Percentiles rank a stretch among this genome's conserved stretches.
phyloP scores from a whole-genome alignment of 768 basidiomycete species.

The Exidia glandulosa region DNA sequence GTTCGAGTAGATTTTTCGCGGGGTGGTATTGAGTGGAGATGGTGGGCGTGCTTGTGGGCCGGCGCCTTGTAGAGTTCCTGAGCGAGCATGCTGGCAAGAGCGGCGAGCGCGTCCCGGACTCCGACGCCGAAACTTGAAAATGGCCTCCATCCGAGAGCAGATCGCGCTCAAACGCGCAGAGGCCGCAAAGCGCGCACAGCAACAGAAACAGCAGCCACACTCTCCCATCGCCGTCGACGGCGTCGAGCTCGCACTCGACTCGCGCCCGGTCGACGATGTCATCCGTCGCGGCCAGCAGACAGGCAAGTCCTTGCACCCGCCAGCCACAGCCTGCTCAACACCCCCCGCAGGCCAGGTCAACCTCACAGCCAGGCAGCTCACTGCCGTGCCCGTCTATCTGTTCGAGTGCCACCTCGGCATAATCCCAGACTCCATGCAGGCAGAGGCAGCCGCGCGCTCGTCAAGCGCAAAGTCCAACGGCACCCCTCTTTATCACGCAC shows the following conservation, averaged over 20 bases:
- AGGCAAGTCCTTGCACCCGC: constrained; percentile 35
- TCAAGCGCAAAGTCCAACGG: constrained; percentile 19
- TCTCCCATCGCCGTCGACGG: not conserved
- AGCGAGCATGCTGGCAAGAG: no score
- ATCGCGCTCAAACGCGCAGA: constrained; percentile 73
- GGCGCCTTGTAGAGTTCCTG: constrained; percentile 45
- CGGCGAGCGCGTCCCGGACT: no score
- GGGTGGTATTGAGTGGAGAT: constrained; percentile 77
- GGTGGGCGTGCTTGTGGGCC: constrained; percentile 82
- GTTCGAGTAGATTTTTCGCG: constrained; percentile 83
- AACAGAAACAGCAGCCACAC: constrained; percentile 10
- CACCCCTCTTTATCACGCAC: constrained; percentile 74
- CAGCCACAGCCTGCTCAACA: not conserved
- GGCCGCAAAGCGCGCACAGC: constrained; percentile 44
- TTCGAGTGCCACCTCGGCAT: constrained; percentile 74
- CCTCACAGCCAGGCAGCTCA: constrained; percentile 59
- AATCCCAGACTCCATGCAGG: constrained; percentile 57
- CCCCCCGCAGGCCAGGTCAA: constrained; percentile 54
- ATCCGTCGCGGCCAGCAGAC: constrained; percentile 70
- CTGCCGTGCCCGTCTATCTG: constrained; percentile 62
- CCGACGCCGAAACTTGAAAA: no score
- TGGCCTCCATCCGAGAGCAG: constrained; percentile 43
- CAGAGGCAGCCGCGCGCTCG: constrained; percentile 24
- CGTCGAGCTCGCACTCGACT: not conserved
- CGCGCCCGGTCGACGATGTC: constrained; percentile 16